These are phyloP conservation scores for Suhomyces xylopsoci DNA, from an alignment of 805 yeast genomes.

Conservation along the genomic window DNA sequence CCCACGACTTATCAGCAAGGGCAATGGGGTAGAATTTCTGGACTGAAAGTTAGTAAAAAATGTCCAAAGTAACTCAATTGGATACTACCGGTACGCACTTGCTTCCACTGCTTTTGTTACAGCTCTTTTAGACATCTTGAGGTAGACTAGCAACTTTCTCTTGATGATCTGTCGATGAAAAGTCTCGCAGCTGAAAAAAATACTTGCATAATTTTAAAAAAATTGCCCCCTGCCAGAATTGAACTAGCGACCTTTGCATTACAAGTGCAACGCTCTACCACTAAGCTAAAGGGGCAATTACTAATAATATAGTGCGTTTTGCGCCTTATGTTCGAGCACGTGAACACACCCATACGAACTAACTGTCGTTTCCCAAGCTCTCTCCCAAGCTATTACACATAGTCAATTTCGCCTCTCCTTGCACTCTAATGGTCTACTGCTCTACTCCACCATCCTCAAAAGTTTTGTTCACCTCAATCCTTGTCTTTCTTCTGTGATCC, in stretches of 20 bases:
- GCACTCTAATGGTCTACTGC: too few species aligned
- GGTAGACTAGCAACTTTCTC: neutral
- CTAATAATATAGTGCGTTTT: neutral
- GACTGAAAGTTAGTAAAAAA: conserved; percentile 30
- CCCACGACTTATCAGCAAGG: conserved; percentile 89
- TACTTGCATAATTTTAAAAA: neutral
- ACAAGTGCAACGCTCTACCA: conserved; percentile 99
- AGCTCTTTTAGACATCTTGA: conserved; percentile 40
- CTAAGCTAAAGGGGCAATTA: conserved; percentile 90
- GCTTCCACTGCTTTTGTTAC: conserved; percentile 39
- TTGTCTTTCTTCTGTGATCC: too few species aligned
- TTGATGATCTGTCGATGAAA: neutral
- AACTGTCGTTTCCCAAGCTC: too few species aligned
- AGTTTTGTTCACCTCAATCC: too few species aligned
- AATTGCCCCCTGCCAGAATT: conserved; percentile 35
- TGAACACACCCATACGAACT: too few species aligned
- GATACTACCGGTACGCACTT: conserved; percentile 24
- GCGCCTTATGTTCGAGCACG: too few species aligned
- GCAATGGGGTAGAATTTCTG: conserved; percentile 76
- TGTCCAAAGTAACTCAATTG: neutral
- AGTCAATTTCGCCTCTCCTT: too few species aligned
- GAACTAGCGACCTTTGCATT: conserved; percentile 60
- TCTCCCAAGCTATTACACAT: too few species aligned
- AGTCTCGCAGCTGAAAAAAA: neutral
- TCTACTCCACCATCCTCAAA: too few species aligned